These are phyloP conservation scores for Leccinum subrobustum DNA, from an alignment of 1,284 basidiomycete species.

Conservation along the genomic window DNA sequence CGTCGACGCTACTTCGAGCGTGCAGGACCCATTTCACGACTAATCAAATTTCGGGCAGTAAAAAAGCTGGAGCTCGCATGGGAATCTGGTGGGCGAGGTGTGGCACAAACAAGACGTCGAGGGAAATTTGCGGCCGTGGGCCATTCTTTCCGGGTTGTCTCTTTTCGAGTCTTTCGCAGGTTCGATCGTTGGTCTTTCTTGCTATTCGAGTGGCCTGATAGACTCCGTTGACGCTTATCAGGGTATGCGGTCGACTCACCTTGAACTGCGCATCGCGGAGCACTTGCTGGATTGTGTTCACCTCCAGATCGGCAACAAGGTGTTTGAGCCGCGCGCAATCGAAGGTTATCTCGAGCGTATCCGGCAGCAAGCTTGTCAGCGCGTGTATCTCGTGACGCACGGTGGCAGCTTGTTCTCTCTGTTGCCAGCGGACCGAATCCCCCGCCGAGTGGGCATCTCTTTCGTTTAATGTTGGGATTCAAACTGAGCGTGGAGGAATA, in stretches of 20 bases:
- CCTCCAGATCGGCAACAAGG: slow-evolving; percentile 49
- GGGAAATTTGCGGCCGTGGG: slow-evolving; percentile 65
- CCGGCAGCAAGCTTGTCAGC: slow-evolving; percentile 55
- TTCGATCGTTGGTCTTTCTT: slow-evolving; percentile 25
- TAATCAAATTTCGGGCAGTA: slow-evolving; percentile 39
- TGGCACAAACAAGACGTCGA: slow-evolving; percentile 66
- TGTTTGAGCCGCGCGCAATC: slow-evolving; percentile 71
- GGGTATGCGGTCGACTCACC: slow-evolving; percentile 52
- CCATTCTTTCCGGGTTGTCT: slow-evolving; percentile 70
- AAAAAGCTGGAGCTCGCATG: slow-evolving; percentile 70
- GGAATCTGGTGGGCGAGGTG: slow-evolving; percentile 68
- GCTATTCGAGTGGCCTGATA: slow-evolving; percentile 9
- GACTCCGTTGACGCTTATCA: slow-evolving; percentile 22
- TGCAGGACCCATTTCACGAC: too few species aligned
- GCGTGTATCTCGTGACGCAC: slow-evolving; percentile 72
- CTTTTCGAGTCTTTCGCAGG: slow-evolving; percentile 49
- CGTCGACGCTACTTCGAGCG: too few species aligned
- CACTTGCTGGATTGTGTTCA: slow-evolving; percentile 61
- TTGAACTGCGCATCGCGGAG: slow-evolving; percentile 71
- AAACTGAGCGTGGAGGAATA: slow-evolving; percentile 26
- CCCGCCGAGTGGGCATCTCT: slow-evolving; percentile 53
- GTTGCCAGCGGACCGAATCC: slow-evolving; percentile 52
- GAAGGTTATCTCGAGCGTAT: slow-evolving; percentile 82
- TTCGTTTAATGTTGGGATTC: slow-evolving; percentile 26
- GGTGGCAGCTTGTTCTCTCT: slow-evolving; percentile 72